Evolutionary conservation across 2,329 filamentous ascomycete species (phyloP).

Genomic region (Scopulariopsis brevicaulis): DNA sequence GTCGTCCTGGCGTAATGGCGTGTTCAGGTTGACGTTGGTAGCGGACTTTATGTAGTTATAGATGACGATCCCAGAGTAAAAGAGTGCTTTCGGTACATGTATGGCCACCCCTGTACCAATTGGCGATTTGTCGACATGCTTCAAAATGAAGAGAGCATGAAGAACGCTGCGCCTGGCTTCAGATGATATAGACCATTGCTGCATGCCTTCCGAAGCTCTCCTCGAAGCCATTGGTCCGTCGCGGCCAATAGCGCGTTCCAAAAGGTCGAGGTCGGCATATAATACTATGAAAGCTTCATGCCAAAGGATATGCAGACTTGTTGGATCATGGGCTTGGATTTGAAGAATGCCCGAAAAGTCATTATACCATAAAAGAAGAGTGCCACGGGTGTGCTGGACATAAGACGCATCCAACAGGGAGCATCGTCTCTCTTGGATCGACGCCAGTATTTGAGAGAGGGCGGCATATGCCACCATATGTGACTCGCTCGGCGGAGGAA

Average conservation of each 20-base stretch:
- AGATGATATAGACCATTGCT: not conserved
- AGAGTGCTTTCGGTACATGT: not conserved
- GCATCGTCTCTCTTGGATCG: not conserved
- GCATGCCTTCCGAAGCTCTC: not conserved
- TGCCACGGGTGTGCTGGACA: not conserved
- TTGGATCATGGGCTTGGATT: not conserved
- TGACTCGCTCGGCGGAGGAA: not conserved
- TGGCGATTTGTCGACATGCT: not conserved
- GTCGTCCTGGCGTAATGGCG: not conserved
- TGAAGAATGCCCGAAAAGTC: not conserved
- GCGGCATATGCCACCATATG: not conserved
- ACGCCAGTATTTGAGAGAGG: not conserved
- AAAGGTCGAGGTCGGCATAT: not conserved
- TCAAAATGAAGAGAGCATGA: not conserved
- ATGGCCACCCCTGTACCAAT: not conserved
- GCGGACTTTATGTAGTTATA: not conserved
- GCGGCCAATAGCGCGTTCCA: not conserved
- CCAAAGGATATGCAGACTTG: not conserved
- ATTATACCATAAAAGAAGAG: not conserved
- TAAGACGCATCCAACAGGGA: not conserved
- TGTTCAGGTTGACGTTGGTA: not conserved
- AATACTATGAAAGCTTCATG: not conserved
- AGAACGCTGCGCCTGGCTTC: not conserved
- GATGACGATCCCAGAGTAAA: not conserved
- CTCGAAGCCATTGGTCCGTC: not conserved